Evolutionary conservation across 805 yeast species (phyloP).

Genomic region (Suhomyces faveliae): DNA sequence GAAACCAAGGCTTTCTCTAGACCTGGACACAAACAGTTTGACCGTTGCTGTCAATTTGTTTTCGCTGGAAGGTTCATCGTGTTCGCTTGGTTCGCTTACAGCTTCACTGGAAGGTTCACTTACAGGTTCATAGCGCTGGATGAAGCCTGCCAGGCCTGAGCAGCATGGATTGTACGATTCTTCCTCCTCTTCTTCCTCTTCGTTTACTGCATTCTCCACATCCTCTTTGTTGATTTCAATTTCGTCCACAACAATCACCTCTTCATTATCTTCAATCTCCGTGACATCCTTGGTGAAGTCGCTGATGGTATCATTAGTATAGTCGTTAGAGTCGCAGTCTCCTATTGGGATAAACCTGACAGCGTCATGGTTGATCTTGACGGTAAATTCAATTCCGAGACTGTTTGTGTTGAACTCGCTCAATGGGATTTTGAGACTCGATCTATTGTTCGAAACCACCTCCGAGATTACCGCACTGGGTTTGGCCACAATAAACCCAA

Average conservation of each 20-base stretch:
- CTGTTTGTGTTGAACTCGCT: constrained; percentile 20
- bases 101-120: background rate
- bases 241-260: constrained; percentile 1
- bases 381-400: constrained; percentile 20
- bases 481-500: constrained; percentile 36
- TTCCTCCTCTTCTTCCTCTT: background rate
- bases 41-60: background rate
- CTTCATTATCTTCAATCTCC: constrained; percentile 1
- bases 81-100: no score
- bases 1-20: constrained; percentile 9
- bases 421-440: constrained; percentile 20
- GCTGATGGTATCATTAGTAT: constrained; percentile 5
- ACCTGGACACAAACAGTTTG: constrained; percentile 4
- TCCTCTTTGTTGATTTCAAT: constrained; percentile 6
- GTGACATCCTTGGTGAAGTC: constrained; percentile 5
- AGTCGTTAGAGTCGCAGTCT: constrained; percentile 5
- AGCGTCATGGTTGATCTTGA: constrained; percentile 12
- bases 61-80: no score
- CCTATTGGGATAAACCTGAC: constrained; percentile 17
- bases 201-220: constrained; percentile 1
- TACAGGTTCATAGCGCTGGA: constrained; percentile 7
- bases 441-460: constrained; percentile 9
- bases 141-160: constrained; percentile 5
- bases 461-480: constrained; percentile 24
- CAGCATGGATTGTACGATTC: constrained; percentile 4